Percentiles rank a stretch among this genome's conserved stretches.
phyloP scores from a whole-genome alignment of 768 basidiomycete species.

The Lanmaoa pseudosensibilis region DNA sequence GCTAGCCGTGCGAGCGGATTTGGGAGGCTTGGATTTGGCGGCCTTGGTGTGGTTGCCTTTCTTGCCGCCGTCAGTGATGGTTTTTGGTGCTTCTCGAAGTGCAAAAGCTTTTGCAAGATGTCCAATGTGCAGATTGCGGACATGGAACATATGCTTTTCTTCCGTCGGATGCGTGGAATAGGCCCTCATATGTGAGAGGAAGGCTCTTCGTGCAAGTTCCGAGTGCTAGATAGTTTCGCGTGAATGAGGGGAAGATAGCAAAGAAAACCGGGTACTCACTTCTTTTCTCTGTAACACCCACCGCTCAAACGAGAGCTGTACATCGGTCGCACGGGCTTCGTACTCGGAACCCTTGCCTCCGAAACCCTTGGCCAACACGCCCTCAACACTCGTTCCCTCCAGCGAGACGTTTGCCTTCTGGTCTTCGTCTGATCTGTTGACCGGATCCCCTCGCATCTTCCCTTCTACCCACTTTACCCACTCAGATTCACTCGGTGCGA shows the following conservation, averaged over 20 bases:
- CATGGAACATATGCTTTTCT: conserved; percentile 97
- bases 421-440: conserved; percentile 26
- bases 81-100: conserved; percentile 76
- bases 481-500: conserved; percentile 79
- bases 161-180: conserved; percentile 95
- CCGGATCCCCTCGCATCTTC: conserved; percentile 65
- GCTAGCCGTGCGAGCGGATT: conserved; percentile 17
- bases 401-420: conserved; percentile 49
- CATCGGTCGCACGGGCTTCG: conserved; percentile 90
- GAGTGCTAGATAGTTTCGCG: conserved; percentile 56
- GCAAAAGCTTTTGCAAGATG: conserved; percentile 93
- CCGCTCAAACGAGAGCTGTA: conserved; percentile 90
- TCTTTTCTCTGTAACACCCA: conserved; percentile 80
- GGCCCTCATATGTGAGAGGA: conserved; percentile 89
- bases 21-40: conserved; percentile 2
- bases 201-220: conserved; percentile 78
- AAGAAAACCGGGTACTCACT: conserved; percentile 43
- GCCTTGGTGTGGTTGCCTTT: conserved; percentile 9
- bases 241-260: conserved; percentile 3
- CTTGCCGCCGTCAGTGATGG: conserved; percentile 30
- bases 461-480: conserved; percentile 92
- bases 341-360: conserved; percentile 80
- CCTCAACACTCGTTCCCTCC: conserved; percentile 62
- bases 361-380: conserved; percentile 76
- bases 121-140: conserved; percentile 90